These are phyloP conservation scores for Fraxinus albicans DNA, from an alignment of 305 asterid species.

Conservation along the genomic window DNA sequence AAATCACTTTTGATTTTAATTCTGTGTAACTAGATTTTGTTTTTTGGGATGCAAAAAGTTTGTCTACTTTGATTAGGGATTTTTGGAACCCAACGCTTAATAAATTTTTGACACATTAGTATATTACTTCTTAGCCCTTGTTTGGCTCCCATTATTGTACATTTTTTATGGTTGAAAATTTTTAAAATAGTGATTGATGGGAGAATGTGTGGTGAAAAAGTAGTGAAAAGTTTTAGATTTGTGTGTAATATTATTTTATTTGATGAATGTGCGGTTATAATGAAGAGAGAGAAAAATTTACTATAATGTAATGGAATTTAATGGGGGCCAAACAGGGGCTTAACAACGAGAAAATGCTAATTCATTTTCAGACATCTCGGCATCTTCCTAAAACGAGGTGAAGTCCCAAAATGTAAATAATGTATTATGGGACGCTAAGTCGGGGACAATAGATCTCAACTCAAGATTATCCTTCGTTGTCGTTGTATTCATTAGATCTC, in stretches of 20 bases:
- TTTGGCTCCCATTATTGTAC: too few species aligned
- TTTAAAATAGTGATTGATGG: too few species aligned
- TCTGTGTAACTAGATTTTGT: conserved; percentile 19
- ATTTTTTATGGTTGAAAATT: too few species aligned
- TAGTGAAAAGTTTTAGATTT: too few species aligned
- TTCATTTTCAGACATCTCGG: background rate
- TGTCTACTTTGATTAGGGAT: conserved; percentile 46
- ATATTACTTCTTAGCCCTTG: background rate
- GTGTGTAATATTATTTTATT: too few species aligned
- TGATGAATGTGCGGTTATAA: too few species aligned
- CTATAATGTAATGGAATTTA: too few species aligned
- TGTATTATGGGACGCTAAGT: background rate
- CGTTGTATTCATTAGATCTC: background rate
- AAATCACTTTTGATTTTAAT: conserved; percentile 16
- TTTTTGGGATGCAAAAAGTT: conserved; percentile 49
- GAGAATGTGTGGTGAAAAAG: too few species aligned
- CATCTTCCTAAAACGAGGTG: background rate
- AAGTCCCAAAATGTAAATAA: too few species aligned
- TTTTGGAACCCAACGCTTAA: conserved; percentile 28
- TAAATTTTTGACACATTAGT: conserved; percentile 2
- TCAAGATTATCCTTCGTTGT: background rate
- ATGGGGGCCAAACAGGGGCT: too few species aligned
- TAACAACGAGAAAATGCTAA: background rate
- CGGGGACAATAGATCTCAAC: background rate
- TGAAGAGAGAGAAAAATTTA: too few species aligned